Evolutionary conservation across 164 flowering plant genomes (phyloP).

Genomic region (Nymphaea colorata): DNA sequence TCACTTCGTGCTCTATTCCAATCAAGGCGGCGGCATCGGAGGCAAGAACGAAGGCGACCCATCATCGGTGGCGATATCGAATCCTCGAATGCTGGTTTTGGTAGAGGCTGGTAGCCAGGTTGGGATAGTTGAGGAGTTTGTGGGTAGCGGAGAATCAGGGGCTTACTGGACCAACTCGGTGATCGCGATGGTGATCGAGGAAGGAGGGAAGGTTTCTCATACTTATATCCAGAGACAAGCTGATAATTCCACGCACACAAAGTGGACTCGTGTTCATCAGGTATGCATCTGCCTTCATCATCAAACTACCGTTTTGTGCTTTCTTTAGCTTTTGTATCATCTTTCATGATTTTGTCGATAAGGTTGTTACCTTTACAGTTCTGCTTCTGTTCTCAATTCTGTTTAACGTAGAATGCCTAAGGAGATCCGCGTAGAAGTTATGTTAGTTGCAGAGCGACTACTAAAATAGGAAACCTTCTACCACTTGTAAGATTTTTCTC

Average conservation of each 20-base stretch:
- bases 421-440: no score
- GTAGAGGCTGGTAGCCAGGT: slow-evolving; percentile 87
- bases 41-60: slow-evolving; percentile 8
- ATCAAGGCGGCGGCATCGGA: slow-evolving; percentile 30
- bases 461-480: no score
- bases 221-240: slow-evolving; percentile 65
- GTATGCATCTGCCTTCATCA: slow-evolving; percentile 14
- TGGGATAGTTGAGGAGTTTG: slow-evolving; percentile 69
- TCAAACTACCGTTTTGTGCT: background rate
- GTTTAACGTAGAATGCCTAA: no score
- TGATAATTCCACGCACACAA: slow-evolving; percentile 62
- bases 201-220: slow-evolving; percentile 61
- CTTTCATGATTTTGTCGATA: background rate
- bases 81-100: slow-evolving; percentile 76
- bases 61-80: slow-evolving; percentile 46
- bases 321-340: background rate
- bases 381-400: no score
- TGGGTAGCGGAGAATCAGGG: slow-evolving; percentile 19
- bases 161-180: slow-evolving; percentile 83
- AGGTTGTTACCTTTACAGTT: background rate
- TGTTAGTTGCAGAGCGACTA: no score
- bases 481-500: no score
- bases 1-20: slow-evolving; percentile 41
- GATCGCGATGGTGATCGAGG: slow-evolving; percentile 50
- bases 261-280: slow-evolving; percentile 83